phyloP scores from a whole-genome alignment of 2,329 filamentous ascomycete genomes.

The Cladophialophora chaetospira region DNA sequence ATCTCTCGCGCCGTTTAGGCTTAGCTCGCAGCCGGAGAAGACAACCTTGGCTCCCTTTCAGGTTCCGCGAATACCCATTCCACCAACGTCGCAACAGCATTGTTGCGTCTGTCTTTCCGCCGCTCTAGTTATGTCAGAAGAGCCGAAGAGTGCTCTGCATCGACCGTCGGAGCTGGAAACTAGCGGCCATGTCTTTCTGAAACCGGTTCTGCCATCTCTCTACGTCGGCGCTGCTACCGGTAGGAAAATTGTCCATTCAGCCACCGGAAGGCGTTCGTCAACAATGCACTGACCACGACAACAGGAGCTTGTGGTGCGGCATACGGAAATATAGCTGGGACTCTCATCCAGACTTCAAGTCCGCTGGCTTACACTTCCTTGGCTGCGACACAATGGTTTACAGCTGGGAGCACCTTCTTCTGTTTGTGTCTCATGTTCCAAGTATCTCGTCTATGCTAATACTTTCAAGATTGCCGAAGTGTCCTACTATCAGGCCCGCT shows the following conservation, averaged over 20 bases:
- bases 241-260: constrained; percentile 39
- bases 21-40: too few species aligned
- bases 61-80: not conserved
- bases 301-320: constrained; percentile 63
- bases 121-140: too few species aligned
- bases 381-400: constrained; percentile 78
- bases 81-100: not conserved
- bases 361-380: constrained; percentile 69
- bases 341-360: constrained; percentile 68
- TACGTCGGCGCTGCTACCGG: constrained; percentile 63
- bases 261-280: not conserved
- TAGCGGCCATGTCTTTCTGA: constrained; percentile 8
- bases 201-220: constrained; percentile 45
- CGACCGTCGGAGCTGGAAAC: too few species aligned
- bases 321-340: constrained; percentile 69
- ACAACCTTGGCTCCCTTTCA: too few species aligned
- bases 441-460: not conserved
- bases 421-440: constrained; percentile 51
- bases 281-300: constrained; percentile 17
- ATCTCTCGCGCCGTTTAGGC: constrained; percentile 5
- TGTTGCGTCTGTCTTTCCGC: too few species aligned
- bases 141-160: too few species aligned
- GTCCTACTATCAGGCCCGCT: constrained; percentile 8
- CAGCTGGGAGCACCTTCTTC: constrained; percentile 75
- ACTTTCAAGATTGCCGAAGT: constrained; percentile 18